These are phyloP conservation scores for Inosperma sp. DNA, from an alignment of 768 basidiomycete genomes.

Conservation along the genomic window DNA sequence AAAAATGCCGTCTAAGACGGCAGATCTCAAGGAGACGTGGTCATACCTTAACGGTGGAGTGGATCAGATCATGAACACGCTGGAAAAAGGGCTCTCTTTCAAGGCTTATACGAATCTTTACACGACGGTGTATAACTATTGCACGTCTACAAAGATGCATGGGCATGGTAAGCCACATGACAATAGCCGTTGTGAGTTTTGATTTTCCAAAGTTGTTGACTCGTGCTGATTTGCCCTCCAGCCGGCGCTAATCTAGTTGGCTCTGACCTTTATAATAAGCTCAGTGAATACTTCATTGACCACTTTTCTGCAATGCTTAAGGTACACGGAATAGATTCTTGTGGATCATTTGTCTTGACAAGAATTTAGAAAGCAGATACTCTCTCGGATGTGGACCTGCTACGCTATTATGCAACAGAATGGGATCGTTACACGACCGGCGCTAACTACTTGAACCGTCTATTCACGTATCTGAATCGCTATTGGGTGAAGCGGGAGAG, in stretches of 20 bases:
- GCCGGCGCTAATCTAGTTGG: constrained; percentile 97
- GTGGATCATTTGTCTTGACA: too few species aligned
- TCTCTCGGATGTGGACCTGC: constrained; percentile 83
- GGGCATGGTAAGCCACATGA: constrained; percentile 58
- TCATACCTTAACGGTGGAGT: constrained; percentile 76
- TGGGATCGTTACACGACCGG: constrained; percentile 98
- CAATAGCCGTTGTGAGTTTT: constrained; percentile 62
- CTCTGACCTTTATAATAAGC: constrained; percentile 92
- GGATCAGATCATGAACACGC: constrained; percentile 89
- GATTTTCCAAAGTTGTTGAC: constrained; percentile 37
- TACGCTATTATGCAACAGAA: constrained; percentile 88
- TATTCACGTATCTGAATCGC: constrained; percentile 97
- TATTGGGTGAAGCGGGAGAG: constrained; percentile 99
- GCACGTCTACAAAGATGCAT: constrained; percentile 85
- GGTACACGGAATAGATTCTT: constrained; percentile 24
- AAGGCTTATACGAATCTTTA: constrained; percentile 74
- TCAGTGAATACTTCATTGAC: constrained; percentile 81
- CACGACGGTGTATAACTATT: constrained; percentile 97
- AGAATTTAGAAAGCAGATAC: constrained; percentile 71
- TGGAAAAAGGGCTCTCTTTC: constrained; percentile 74
- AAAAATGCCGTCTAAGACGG: constrained; percentile 58
- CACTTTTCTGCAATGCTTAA: constrained; percentile 74
- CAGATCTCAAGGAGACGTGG: constrained; percentile 88
- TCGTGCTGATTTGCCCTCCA: constrained; percentile 30
- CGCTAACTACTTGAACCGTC: constrained; percentile 92